phyloP scores from a whole-genome alignment of 1,139 yeast genomes.

The Pichia kudriavzevii region DNA sequence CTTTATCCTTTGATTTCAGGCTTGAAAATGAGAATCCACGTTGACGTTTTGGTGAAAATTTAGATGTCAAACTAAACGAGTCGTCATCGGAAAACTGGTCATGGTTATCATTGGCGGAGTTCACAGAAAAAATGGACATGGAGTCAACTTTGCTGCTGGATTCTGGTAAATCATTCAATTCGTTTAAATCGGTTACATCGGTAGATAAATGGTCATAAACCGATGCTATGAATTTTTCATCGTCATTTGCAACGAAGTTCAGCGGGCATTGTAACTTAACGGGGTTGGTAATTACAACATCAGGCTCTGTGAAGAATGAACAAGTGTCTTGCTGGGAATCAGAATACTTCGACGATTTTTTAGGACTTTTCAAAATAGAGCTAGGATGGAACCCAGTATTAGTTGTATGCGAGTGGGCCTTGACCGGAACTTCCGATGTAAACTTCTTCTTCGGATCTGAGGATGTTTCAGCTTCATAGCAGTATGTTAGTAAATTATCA shows the following conservation, averaged over 20 bases:
- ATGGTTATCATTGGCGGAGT: conserved; percentile 17
- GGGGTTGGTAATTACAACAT: conserved; percentile 28
- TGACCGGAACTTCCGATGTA: too few species aligned
- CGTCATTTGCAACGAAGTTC: conserved; percentile 28
- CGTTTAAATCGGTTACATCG: conserved; percentile 20
- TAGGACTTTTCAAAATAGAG: too few species aligned
- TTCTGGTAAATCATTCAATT: conserved; percentile 17
- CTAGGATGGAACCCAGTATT: too few species aligned
- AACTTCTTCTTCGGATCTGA: background rate
- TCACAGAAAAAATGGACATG: conserved; percentile 23
- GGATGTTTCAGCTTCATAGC: conserved; percentile 35
- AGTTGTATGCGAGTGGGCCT: too few species aligned
- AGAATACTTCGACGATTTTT: too few species aligned
- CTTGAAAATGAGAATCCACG: conserved; percentile 14
- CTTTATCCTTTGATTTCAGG: background rate
- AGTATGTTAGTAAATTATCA: conserved; percentile 53
- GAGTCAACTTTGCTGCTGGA: conserved; percentile 16
- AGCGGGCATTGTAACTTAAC: conserved; percentile 30
- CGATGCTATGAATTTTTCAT: conserved; percentile 21
- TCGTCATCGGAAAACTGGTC: conserved; percentile 10
- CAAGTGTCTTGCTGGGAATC: too few species aligned
- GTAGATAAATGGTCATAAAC: conserved; percentile 22
- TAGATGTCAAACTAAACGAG: conserved; percentile 1
- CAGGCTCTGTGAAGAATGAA: too few species aligned
- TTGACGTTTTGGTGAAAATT: conserved; percentile 15